Evolutionary conservation across 139 green algal genomes (phyloP), one percentile per base, ranked within the genome.

Genomic region (Chlamydomonas sp.): DNA sequence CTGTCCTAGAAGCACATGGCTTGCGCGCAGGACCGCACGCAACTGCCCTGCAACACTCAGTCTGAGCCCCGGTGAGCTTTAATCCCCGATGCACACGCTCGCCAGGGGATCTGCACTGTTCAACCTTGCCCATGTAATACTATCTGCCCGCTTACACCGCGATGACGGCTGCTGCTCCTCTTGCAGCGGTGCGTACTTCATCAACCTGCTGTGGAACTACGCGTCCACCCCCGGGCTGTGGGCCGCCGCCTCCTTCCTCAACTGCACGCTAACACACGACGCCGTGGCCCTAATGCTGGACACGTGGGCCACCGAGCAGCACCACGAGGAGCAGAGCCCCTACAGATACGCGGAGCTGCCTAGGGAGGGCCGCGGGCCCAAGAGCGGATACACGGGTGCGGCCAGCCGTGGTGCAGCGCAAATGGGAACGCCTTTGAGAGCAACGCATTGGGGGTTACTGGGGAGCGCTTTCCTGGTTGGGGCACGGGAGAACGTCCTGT

Each of bases 201-300:
- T 96, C 18, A 90, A 93, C 79, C 81, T 95, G 71, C 79, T 96
- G 5, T 96, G 90, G 88, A 96, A 96, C 88, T 94, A 92, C 71
- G 80, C 80, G 17, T 85, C 80, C 80, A 85, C 80, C 31, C 80
- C 80, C 2, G 80, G 80, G 76, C 85, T 80, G 85, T 84, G 74
- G 72, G 84, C 62, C 74, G 84, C 84, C 4, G 63, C 31, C 63
- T 15, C 67, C 49, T 80, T 78, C 67, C 63, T 76, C 86, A 87
- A 17, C 85, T 86, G 0, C 79, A 83, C 31, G 85, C 64, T 9
- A 63, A 94, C 1, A 89, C 7, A 87, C 72, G 15, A 17, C 12
- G n/a, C 78, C 92, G 72, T 82, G 93, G 80, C 57, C 8, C 15
- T 90, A 91, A 67, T 79, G 76, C 68, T 96, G 7, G 78, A 92